phyloP scores from a whole-genome alignment of 2,329 filamentous ascomycete species.

The Pestalotiopsis fici region DNA sequence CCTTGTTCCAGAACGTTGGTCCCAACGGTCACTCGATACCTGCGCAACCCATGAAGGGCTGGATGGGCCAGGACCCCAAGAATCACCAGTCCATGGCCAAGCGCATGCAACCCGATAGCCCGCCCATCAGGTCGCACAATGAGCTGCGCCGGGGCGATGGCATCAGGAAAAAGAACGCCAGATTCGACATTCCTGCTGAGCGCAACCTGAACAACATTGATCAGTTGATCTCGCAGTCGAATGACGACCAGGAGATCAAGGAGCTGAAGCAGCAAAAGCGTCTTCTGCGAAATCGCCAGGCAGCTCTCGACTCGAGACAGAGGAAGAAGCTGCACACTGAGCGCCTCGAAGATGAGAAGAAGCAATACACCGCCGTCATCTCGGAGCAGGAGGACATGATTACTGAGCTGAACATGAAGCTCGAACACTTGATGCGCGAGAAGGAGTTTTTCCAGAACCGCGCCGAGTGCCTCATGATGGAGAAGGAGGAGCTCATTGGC shows the following conservation, averaged over 20 bases:
- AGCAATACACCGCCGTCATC: constrained; percentile 79
- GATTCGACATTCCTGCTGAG: constrained; percentile 95
- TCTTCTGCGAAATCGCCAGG: constrained; percentile 90
- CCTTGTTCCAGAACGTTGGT: constrained; percentile 55
- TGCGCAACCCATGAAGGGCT: constrained; percentile 60
- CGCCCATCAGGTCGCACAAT: constrained; percentile 72
- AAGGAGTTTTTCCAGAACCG: constrained; percentile 75
- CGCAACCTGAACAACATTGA: constrained; percentile 95
- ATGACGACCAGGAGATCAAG: constrained; percentile 91
- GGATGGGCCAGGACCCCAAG: constrained; percentile 51
- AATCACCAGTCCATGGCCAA: constrained; percentile 51
- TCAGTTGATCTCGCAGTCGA: constrained; percentile 83
- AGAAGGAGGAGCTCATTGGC: constrained; percentile 91
- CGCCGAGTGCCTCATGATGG: constrained; percentile 74
- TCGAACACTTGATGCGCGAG: constrained; percentile 71
- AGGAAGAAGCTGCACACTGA: constrained; percentile 99
- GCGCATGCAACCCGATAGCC: constrained; percentile 67
- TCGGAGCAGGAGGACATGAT: constrained; percentile 78
- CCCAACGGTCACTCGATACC: constrained; percentile 51
- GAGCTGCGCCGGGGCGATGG: constrained; percentile 79
- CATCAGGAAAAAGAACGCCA: constrained; percentile 98
- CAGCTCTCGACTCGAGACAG: constrained; percentile 94
- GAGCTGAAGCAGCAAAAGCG: constrained; percentile 98
- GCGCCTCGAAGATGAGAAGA: constrained; percentile 95
- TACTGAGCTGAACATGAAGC: constrained; percentile 64